Evolutionary conservation across 2,329 filamentous ascomycete genomes (phyloP).

Genomic region (Aureobasidium sp.): DNA sequence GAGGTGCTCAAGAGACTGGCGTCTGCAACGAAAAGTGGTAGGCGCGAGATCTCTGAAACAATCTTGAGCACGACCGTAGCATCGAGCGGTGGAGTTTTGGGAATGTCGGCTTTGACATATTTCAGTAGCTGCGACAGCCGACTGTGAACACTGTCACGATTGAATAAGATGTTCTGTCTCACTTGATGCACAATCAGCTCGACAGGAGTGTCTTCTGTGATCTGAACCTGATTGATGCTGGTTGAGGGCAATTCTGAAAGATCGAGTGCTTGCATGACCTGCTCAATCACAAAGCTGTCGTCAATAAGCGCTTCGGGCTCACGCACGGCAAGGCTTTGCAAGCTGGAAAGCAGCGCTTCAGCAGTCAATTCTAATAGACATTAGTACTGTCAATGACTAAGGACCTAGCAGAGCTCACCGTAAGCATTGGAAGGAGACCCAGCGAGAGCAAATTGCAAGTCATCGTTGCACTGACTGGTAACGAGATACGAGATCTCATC

Average conservation of each 20-base stretch:
- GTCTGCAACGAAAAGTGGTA: conserved; percentile 19
- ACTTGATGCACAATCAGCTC: conserved; percentile 6
- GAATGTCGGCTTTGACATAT: background rate
- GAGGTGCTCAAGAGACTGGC: conserved; percentile 15
- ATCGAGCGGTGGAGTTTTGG: conserved; percentile 10
- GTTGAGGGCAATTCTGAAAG: background rate
- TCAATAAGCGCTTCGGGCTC: background rate
- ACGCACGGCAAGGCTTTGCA: conserved; percentile 14
- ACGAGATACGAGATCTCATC: conserved; percentile 29
- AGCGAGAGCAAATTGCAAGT: background rate
- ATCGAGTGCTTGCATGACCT: conserved; percentile 6
- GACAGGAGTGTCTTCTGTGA: conserved; percentile 10
- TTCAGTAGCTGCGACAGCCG: conserved; percentile 9
- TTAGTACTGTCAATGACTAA: background rate
- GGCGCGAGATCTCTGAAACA: conserved; percentile 18
- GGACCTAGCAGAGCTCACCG: conserved; percentile 8
- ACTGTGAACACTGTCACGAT: background rate
- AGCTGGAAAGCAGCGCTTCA: conserved; percentile 27
- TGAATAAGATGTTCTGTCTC: conserved; percentile 9
- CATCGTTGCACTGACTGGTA: conserved; percentile 13
- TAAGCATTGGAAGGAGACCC: conserved; percentile 12
- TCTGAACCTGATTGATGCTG: background rate
- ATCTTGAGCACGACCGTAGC: conserved; percentile 12
- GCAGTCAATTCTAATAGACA: conserved; percentile 20
- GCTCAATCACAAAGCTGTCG: background rate